phyloP scores from a whole-genome alignment of 176 grass and related monocot genomes.

The Typha latifolia region DNA sequence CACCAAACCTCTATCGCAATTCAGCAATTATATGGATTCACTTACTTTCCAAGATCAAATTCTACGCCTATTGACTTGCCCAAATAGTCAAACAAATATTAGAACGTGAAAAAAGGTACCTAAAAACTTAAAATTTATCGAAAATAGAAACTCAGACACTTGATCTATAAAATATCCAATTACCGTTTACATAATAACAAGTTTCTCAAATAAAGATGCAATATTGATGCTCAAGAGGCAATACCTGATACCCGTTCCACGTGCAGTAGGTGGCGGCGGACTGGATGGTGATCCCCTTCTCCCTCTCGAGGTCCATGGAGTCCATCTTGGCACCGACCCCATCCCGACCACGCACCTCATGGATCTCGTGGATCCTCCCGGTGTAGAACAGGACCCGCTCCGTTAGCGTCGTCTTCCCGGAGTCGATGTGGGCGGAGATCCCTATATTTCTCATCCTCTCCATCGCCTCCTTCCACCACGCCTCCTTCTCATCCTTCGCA shows the following conservation, averaged over 20 bases:
- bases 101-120: too few relatives aligned
- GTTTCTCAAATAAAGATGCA: too few relatives aligned
- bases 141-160: too few relatives aligned
- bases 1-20: too few relatives aligned
- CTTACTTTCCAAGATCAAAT: too few relatives aligned
- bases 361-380: slow-evolving; percentile 90
- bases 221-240: too few relatives aligned
- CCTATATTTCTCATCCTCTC: slow-evolving; percentile 87
- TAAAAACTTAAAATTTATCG: too few relatives aligned
- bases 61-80: too few relatives aligned
- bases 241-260: slow-evolving; percentile 87
- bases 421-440: slow-evolving; percentile 97
- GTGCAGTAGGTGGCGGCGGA: slow-evolving; percentile 95
- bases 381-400: slow-evolving; percentile 94
- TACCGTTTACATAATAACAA: too few relatives aligned
- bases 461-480: slow-evolving; percentile 75
- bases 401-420: slow-evolving; percentile 90
- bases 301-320: slow-evolving; percentile 95
- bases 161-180: too few relatives aligned
- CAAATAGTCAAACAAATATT: too few relatives aligned
- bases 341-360: slow-evolving; percentile 86
- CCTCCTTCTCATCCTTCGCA: slow-evolving; percentile 72
- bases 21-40: too few relatives aligned
- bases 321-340: slow-evolving; percentile 96
- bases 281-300: slow-evolving; percentile 97